Conservation (phyloP, 2,329 filamentous ascomycete genomes). For the Passalora sequoiae region DNA sequence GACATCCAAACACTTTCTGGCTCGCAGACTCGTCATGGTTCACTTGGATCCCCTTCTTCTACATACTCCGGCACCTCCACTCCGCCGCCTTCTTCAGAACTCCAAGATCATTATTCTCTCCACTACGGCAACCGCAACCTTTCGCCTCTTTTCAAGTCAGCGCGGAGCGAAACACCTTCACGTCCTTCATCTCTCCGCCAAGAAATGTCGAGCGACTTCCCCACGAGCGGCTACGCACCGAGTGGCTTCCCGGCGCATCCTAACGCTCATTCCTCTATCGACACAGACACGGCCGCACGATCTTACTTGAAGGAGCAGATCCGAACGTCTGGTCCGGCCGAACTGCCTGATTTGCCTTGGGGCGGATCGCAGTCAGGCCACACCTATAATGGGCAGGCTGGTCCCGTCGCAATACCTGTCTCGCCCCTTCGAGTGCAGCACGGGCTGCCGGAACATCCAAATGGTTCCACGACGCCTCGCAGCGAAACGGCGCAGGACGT, state of each 20-base stretch:
- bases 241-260: constrained; percentile 13
- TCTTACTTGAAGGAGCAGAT: constrained; percentile 33
- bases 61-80: constrained; percentile 32
- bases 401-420: constrained; percentile 7
- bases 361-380: constrained; percentile 7
- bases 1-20: constrained; percentile 20
- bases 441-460: constrained; percentile 10
- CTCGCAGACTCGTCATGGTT: constrained; percentile 14
- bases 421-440: constrained; percentile 13
- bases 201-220: constrained; percentile 31
- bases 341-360: constrained; percentile 19
- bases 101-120: constrained; percentile 25
- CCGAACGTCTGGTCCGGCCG: constrained; percentile 18
- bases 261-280: constrained; percentile 9
- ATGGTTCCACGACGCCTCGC: constrained; percentile 4
- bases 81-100: constrained; percentile 19
- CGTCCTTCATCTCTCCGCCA: constrained; percentile 43
- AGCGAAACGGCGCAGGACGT: constrained; percentile 25
- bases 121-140: constrained; percentile 47
- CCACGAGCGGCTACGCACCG: constrained; percentile 13
- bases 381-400: constrained; percentile 8
- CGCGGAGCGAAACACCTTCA: constrained; percentile 39
- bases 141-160: constrained; percentile 46
- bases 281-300: constrained; percentile 28
- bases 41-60: constrained; percentile 36